Conservation (phyloP, 768 basidiomycete species). For the Pleurotus ostreatus region DNA sequence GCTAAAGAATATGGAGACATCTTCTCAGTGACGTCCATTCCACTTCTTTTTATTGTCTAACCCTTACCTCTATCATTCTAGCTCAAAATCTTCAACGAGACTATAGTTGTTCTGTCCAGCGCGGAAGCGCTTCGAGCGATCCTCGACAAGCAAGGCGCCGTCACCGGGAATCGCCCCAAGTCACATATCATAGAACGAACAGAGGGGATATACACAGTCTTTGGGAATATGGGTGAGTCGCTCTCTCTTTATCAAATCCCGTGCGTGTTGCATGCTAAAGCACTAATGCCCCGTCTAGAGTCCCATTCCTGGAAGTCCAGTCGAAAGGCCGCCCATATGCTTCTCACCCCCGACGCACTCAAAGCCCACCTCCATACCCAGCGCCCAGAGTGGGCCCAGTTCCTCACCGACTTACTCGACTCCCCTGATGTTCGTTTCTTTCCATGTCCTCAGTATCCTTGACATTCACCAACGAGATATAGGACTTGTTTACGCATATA, state of each 20-base stretch:
- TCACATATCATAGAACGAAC: conserved; percentile 18
- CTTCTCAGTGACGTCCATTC: conserved; percentile 9
- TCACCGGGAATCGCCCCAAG: conserved; percentile 20
- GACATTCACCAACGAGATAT: conserved; percentile 11
- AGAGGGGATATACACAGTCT: conserved; percentile 16
- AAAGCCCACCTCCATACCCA: neutral
- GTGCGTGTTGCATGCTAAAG: too few relatives aligned
- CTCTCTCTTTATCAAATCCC: neutral
- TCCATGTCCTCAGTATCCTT: neutral
- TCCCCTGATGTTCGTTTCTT: conserved; percentile 18
- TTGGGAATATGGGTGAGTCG: neutral
- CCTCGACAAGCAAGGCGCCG: conserved; percentile 20
- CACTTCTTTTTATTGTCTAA: neutral
- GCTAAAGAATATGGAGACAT: conserved; percentile 12
- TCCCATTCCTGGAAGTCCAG: too few relatives aligned
- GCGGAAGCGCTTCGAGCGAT: conserved; percentile 17
- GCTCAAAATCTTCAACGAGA: conserved; percentile 19
- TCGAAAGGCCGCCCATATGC: conserved; percentile 8
- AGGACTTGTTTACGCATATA: conserved; percentile 12
- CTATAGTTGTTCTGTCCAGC: conserved; percentile 18
- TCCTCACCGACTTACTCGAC: conserved; percentile 24
- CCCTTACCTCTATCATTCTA: conserved; percentile 4
- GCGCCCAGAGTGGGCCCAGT: conserved; percentile 21
- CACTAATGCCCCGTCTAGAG: too few relatives aligned
- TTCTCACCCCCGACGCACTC: conserved; percentile 6